Evolutionary conservation across 805 yeast genomes (phyloP), one percentile per base, ranked within the genome.

Genomic region (Zygoascus biomembranicola): DNA sequence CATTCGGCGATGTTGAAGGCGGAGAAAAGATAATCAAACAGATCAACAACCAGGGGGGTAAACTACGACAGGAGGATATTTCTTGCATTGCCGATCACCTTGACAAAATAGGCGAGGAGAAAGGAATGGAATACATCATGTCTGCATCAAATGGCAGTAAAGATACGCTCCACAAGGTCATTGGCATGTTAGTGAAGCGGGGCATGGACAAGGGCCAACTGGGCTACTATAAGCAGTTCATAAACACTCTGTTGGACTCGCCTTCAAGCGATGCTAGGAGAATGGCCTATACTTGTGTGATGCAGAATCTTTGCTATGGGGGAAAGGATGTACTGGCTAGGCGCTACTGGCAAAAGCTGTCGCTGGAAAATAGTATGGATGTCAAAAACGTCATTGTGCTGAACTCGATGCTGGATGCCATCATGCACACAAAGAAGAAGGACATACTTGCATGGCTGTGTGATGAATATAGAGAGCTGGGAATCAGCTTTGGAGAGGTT

Each of bases 1-100:
- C 52, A 8, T 44, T 57, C 20, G 55, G 57, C 8, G 64, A 61
- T 32, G 35, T 47, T 11, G 43, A 42, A n/a, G 62, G 64, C 10
- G 56, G 55, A 5, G 61, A 60, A 49, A 48, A 45, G 49, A 54
- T 61, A 8, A 19, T 61, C 28, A 16, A 16, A 23, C 64, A 61
- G 52, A 61, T 61, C 43, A 43, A 35, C 13, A 26, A 48, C 5
- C 45, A 47, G 10, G 51, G 51, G 18, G 18, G 41, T 6, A 13
- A n/a, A 8, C 18, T 46, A 8, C n/a, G 16, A 18, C 49, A 20
- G n/a, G 49, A 46, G 26, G 49, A 46, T 32, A 32, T 46, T 8
- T 16, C 32, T 9, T 31, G 26, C 23, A 26, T 46, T n/a, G 11
- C 49, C 8, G 32, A 46, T 4, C 16, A n/a, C 18, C 23, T 32